Evolutionary conservation across 352 stramenopile species (phyloP).

Genomic region (Pythium volutum): DNA sequence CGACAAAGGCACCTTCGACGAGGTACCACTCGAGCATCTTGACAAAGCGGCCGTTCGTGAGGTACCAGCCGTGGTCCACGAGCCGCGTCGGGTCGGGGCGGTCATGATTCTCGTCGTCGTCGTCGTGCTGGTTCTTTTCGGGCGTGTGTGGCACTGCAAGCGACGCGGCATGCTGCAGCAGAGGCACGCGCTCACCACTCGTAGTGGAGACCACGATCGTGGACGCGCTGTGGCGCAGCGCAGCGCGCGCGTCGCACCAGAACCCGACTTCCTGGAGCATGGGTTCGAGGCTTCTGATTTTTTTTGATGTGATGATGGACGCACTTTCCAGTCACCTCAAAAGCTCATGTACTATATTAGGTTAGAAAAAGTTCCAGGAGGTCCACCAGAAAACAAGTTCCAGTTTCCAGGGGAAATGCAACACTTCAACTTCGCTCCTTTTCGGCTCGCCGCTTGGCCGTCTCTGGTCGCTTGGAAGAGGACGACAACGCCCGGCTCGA

Average conservation of each 20-base stretch:
- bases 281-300: conserved; percentile 1
- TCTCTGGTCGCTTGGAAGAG: conserved; percentile 52
- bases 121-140: not conserved
- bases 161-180: conserved; percentile 1
- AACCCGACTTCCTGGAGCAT: conserved; percentile 23
- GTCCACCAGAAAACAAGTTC: too few species aligned
- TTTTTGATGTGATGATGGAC: too few species aligned
- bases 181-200: conserved; percentile 4
- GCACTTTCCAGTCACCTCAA: too few species aligned
- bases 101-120: conserved; percentile 24
- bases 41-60: conserved; percentile 22
- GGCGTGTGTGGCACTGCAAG: not conserved
- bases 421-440: conserved; percentile 24
- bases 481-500: conserved; percentile 40
- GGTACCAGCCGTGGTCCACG: conserved; percentile 54
- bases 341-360: too few species aligned
- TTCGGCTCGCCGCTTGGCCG: conserved; percentile 55
- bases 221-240: conserved; percentile 4
- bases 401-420: too few species aligned
- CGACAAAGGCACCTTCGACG: conserved; percentile 48
- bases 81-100: conserved; percentile 45
- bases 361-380: too few species aligned
- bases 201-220: not conserved
- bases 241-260: conserved; percentile 11
- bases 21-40: conserved; percentile 59